Evolutionary conservation across 2,329 filamentous ascomycete genomes (phyloP).

Genomic region (Seiridium unicorne): DNA sequence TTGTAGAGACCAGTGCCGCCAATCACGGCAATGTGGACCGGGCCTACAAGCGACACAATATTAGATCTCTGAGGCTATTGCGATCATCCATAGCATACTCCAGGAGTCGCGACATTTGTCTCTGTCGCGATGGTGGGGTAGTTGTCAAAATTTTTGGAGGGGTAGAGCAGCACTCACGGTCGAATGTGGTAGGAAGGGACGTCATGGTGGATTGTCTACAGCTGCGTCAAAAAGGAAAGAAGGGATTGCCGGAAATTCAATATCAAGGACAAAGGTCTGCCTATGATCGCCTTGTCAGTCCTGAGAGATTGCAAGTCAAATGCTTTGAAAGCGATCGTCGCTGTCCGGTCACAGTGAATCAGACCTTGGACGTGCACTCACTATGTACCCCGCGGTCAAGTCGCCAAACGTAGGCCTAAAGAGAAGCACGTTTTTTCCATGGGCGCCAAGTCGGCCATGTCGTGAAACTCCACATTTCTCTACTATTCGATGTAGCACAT

Average conservation of each 20-base stretch:
- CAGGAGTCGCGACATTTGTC: neutral
- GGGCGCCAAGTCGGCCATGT: too few species aligned
- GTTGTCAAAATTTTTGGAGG: neutral
- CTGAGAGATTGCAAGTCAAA: too few species aligned
- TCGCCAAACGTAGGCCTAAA: too few species aligned
- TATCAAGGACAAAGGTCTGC: neutral
- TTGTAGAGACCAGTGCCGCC: constrained; percentile 90
- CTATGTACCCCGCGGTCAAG: too few species aligned
- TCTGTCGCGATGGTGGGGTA: constrained; percentile 8
- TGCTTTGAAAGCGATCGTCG: too few species aligned
- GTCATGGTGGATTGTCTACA: constrained; percentile 36
- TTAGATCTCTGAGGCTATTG: constrained; percentile 9
- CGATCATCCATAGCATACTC: constrained; percentile 2
- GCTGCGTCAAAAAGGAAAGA: neutral
- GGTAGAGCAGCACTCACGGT: constrained; percentile 42
- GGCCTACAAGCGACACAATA: constrained; percentile 39
- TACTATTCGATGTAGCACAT: too few species aligned
- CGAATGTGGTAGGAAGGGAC: constrained; percentile 56
- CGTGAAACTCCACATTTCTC: too few species aligned
- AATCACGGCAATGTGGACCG: constrained; percentile 83
- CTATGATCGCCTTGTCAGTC: too few species aligned
- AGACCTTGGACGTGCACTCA: too few species aligned
- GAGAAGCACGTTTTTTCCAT: too few species aligned
- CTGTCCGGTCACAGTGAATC: too few species aligned
- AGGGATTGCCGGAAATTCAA: neutral